Conservation (phyloP, 148 eudicot genomes). For the Tetragonia tetragonoides region DNA sequence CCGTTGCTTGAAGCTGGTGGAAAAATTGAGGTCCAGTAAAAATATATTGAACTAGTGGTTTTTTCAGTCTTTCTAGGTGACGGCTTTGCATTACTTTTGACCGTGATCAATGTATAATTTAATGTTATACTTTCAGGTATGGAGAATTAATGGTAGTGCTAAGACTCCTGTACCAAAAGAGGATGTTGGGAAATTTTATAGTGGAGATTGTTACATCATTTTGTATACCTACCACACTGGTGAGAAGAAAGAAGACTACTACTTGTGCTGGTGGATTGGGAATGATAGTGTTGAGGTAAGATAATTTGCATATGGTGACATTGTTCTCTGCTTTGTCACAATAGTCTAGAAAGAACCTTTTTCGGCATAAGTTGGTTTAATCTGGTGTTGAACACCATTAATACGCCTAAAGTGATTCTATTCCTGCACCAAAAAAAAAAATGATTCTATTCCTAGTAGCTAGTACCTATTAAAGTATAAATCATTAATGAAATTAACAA, state of each 20-base stretch:
- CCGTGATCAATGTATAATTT: not conserved
- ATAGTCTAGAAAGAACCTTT: not conserved
- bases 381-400: not conserved
- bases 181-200: slow-evolving; percentile 89
- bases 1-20: slow-evolving; percentile 95
- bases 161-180: slow-evolving; percentile 80
- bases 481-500: no score
- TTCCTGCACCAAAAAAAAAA: no score
- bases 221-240: slow-evolving; percentile 86
- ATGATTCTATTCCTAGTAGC: no score
- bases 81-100: not conserved
- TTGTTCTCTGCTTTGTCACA: not conserved
- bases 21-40: slow-evolving; percentile 74
- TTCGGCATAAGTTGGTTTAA: not conserved
- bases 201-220: slow-evolving; percentile 95
- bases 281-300: slow-evolving; percentile 93
- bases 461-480: no score
- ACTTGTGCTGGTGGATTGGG: slow-evolving; percentile 98
- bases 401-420: no score
- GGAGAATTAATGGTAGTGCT: slow-evolving; percentile 88
- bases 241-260: slow-evolving; percentile 96
- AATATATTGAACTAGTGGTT: not conserved
- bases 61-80: not conserved
- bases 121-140: slow-evolving; percentile 55
- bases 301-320: not conserved